Conservation (phyloP, 345 rosid species). For the Corchorus capsularis region DNA sequence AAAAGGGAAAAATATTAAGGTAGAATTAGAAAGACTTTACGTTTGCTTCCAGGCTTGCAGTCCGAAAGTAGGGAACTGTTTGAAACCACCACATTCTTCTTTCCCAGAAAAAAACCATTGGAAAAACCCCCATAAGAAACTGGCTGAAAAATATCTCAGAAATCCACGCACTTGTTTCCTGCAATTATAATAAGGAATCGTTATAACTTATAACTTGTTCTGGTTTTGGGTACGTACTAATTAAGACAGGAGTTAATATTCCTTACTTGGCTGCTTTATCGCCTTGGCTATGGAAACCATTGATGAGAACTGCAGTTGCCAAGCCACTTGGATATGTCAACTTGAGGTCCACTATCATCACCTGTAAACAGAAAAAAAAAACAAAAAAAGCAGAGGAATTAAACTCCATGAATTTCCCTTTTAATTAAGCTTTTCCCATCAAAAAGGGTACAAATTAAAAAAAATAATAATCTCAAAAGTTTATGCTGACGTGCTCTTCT, state of each 20-base stretch:
- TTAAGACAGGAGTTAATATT: neutral
- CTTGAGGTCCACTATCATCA: conserved; percentile 83
- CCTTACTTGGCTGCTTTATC: conserved; percentile 72
- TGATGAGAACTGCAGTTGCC: conserved; percentile 96
- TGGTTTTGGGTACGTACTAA: neutral
- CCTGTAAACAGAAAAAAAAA: conserved; percentile 32
- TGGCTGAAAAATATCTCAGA: conserved; percentile 68
- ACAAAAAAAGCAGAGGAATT: no score
- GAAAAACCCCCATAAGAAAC: conserved; percentile 91
- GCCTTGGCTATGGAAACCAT: conserved; percentile 86
- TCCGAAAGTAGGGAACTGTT: conserved; percentile 86
- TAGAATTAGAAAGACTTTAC: conserved; percentile 28
- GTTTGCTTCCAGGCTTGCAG: conserved; percentile 85
- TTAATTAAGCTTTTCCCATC: neutral
- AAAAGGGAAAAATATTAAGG: neutral
- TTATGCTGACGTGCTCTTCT: neutral
- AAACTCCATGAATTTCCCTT: neutral
- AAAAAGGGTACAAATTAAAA: no score
- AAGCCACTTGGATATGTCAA: conserved; percentile 87
- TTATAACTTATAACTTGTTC: neutral
- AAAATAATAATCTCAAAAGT: neutral
- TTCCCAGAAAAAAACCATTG: conserved; percentile 82
- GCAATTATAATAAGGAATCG: conserved; percentile 23
- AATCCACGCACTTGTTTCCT: conserved; percentile 40
- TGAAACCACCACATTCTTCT: conserved; percentile 79